Evolutionary conservation across 1,284 basidiomycete species (phyloP).

Genomic region (Austroboletus rostrupii): DNA sequence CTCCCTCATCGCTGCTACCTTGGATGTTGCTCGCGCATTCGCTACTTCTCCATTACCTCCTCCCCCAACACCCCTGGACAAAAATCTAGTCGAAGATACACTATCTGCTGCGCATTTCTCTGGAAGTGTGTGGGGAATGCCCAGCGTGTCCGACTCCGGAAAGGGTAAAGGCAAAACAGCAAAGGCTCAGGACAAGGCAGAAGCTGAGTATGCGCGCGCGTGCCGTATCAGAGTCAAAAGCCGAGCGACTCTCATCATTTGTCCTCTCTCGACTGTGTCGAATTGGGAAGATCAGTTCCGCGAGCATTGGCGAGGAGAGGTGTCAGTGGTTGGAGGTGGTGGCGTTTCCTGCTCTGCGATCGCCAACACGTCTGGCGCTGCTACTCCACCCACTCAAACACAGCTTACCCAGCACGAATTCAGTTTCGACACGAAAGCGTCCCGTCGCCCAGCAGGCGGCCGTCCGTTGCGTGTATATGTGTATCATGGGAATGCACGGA

Average conservation of each 20-base stretch:
- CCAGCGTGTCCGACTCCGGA: slow-evolving; percentile 41
- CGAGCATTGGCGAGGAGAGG: slow-evolving; percentile 90
- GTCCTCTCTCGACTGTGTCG: slow-evolving; percentile 92
- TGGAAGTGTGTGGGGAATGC: slow-evolving; percentile 83
- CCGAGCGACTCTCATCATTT: slow-evolving; percentile 93
- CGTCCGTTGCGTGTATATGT: slow-evolving; percentile 79
- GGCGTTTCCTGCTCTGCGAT: slow-evolving; percentile 33
- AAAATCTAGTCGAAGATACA: slow-evolving; percentile 34
- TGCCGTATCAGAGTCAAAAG: slow-evolving; percentile 77
- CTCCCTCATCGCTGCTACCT: slow-evolving; percentile 86
- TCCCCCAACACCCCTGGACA: slow-evolving; percentile 39
- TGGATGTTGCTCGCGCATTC: slow-evolving; percentile 68
- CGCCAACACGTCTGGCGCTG: slow-evolving; percentile 17
- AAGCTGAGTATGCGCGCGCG: slow-evolving; percentile 63
- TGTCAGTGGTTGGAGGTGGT: slow-evolving; percentile 77
- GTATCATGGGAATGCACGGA: slow-evolving; percentile 92
- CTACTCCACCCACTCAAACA: slow-evolving; percentile 21
- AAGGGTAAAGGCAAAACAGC: slow-evolving; percentile 64
- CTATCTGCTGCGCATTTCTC: slow-evolving; percentile 65
- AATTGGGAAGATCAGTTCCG: slow-evolving; percentile 99
- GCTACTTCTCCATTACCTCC: slow-evolving; percentile 51
- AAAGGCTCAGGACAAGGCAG: slow-evolving; percentile 62
- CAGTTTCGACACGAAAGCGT: slow-evolving; percentile 34
- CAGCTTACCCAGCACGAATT: slow-evolving; percentile 34
- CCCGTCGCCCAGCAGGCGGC: slow-evolving; percentile 43